Evolutionary conservation across 2,329 filamentous ascomycete species (phyloP).

Genomic region (Teratosphaeria zuluensis): DNA sequence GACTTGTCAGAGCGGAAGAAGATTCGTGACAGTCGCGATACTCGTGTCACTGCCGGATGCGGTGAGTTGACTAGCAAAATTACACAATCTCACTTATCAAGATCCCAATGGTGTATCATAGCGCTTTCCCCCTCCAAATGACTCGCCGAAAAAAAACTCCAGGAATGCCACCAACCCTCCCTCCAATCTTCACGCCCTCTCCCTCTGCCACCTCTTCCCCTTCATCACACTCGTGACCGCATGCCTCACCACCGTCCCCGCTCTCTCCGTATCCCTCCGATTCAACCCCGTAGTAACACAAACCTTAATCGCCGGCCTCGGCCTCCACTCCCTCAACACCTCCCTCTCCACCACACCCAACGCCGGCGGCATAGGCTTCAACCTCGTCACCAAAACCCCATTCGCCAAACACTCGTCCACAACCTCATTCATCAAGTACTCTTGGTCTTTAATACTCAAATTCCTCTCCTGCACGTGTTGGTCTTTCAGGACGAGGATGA

Average conservation of each 20-base stretch:
- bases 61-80: too few species aligned
- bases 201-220: constrained; percentile 26
- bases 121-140: too few species aligned
- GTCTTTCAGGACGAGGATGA: constrained; percentile 73
- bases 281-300: constrained; percentile 80
- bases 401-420: constrained; percentile 91
- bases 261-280: constrained; percentile 93
- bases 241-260: constrained; percentile 76
- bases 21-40: not conserved
- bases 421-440: constrained; percentile 74
- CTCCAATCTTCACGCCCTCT: not conserved
- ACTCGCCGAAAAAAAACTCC: not conserved
- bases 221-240: constrained; percentile 88
- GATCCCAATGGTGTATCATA: too few species aligned
- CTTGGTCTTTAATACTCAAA: constrained; percentile 64
- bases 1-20: not conserved
- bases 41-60: too few species aligned
- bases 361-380: constrained; percentile 61
- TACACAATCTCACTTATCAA: too few species aligned
- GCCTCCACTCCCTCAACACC: constrained; percentile 48
- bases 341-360: constrained; percentile 57
- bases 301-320: constrained; percentile 78
- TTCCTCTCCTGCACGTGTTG: constrained; percentile 66
- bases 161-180: not conserved
- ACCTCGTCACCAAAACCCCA: constrained; percentile 75